Evolutionary conservation across 192 early-diverging fungal genomes (phyloP).

Genomic region (Entomortierella lignicola): DNA sequence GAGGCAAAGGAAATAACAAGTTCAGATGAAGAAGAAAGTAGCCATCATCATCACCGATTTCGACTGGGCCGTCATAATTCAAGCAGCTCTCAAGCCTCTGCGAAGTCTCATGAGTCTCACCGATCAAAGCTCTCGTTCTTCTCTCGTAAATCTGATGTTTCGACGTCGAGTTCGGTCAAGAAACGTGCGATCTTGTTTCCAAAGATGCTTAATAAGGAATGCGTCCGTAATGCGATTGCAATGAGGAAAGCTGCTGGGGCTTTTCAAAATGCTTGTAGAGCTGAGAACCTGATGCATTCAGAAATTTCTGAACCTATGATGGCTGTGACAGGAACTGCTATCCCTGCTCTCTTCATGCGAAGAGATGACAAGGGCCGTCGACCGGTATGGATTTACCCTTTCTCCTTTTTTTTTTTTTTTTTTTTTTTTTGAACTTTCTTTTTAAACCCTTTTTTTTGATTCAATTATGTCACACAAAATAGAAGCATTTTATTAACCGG

Average conservation of each 20-base stretch:
- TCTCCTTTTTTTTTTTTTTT: too few species aligned
- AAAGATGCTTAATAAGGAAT: slow-evolving; percentile 46
- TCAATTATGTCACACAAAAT: not conserved
- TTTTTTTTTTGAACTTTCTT: slow-evolving; percentile 5
- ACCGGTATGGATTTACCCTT: slow-evolving; percentile 47
- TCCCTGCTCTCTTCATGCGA: slow-evolving; percentile 51
- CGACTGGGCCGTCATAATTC: too few species aligned
- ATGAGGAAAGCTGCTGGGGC: slow-evolving; percentile 40
- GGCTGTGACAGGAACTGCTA: slow-evolving; percentile 20
- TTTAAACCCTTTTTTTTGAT: too few species aligned
- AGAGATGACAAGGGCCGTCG: slow-evolving; percentile 53
- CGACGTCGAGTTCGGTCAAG: not conserved
- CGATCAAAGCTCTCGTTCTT: slow-evolving; percentile 3
- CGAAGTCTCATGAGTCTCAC: too few species aligned
- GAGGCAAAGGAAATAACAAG: too few species aligned
- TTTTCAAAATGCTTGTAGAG: slow-evolving; percentile 23
- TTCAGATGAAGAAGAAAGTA: too few species aligned
- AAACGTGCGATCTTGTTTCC: slow-evolving; percentile 10
- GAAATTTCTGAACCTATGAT: slow-evolving; percentile 11
- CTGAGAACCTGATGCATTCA: not conserved
- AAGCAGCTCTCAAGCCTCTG: too few species aligned
- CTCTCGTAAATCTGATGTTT: not conserved
- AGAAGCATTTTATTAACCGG: not conserved
- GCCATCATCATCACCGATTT: too few species aligned
- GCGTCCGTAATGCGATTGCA: slow-evolving; percentile 24